Evolutionary conservation across 306 rosid species (phyloP).

Genomic region (Quercus wislizeni): DNA sequence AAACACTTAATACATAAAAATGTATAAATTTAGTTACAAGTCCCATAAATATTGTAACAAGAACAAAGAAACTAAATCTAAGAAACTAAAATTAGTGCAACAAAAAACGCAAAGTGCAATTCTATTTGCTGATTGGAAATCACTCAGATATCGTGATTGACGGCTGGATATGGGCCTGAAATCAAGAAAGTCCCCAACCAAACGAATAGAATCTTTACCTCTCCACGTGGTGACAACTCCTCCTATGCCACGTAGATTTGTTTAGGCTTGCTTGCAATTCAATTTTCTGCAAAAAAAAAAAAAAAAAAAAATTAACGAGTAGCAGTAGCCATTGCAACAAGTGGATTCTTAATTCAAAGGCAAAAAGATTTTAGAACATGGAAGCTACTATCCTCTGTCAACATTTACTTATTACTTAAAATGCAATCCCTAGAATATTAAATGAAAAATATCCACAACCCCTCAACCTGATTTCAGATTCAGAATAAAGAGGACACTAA

Average conservation of each 20-base stretch:
- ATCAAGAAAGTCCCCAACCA: conserved; percentile 15
- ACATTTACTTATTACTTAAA: no score
- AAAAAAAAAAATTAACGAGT: no score
- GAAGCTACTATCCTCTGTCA: no score
- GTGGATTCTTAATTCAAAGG: no score
- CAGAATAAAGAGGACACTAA: no score
- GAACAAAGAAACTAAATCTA: background rate
- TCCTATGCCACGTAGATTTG: background rate
- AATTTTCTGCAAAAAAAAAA: background rate
- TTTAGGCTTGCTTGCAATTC: background rate
- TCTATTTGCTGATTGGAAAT: background rate
- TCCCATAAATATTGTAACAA: background rate
- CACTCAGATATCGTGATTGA: conserved; percentile 41
- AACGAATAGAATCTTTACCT: background rate
- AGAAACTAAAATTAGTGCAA: background rate
- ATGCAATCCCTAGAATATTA: no score
- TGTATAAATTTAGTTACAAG: fast-evolving
- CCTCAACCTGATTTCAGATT: no score
- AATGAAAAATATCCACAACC: no score
- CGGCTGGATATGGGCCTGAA: conserved; percentile 54
- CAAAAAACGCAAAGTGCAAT: background rate
- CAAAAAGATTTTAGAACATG: no score
- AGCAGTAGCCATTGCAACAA: no score
- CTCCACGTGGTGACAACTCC: background rate
- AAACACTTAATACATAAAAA: no score